These are phyloP conservation scores for Cichorium intybus DNA, from an alignment of 140 eudicot genomes.

Conservation along the genomic window DNA sequence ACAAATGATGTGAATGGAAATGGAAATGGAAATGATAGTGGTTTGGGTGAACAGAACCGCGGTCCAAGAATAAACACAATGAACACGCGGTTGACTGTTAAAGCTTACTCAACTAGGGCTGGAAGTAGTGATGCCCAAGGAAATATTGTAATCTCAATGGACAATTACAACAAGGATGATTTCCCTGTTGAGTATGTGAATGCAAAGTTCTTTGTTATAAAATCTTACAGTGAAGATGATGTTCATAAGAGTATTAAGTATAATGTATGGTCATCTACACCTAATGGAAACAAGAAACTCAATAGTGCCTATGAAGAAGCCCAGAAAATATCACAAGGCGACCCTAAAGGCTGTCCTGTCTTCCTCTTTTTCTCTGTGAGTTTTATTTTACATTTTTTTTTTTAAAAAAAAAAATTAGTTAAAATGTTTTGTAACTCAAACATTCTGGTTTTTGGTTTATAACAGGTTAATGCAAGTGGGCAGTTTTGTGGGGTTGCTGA, in stretches of 20 bases:
- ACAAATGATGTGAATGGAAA: conserved; percentile 41
- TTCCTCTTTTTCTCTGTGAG: conserved; percentile 94
- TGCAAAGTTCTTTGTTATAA: conserved; percentile 87
- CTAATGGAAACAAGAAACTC: conserved; percentile 90
- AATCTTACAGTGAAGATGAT: conserved; percentile 98
- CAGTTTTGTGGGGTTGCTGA: conserved; percentile 98
- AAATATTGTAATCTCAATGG: conserved; percentile 54
- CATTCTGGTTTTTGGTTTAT: not conserved
- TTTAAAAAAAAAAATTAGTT: no score
- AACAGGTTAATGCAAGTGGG: conserved; percentile 95
- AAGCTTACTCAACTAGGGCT: conserved; percentile 78
- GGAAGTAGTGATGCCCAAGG: conserved; percentile 75
- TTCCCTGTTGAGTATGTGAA: conserved; percentile 60
- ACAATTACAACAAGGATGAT: conserved; percentile 78
- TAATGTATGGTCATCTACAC: conserved; percentile 93
- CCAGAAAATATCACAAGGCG: conserved; percentile 54
- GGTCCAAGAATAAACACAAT: conserved; percentile 58
- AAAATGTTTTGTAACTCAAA: no score
- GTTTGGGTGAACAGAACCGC: conserved; percentile 50
- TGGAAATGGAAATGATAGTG: conserved; percentile 13
- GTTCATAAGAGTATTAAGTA: conserved; percentile 95
- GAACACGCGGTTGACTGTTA: conserved; percentile 53
- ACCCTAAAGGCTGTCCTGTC: conserved; percentile 66
- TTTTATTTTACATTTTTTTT: not conserved
- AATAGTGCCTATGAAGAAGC: conserved; percentile 85